These are phyloP conservation scores for Vaccinium vitisidaea DNA, from an alignment of 148 eudicot genomes.

Conservation along the genomic window DNA sequence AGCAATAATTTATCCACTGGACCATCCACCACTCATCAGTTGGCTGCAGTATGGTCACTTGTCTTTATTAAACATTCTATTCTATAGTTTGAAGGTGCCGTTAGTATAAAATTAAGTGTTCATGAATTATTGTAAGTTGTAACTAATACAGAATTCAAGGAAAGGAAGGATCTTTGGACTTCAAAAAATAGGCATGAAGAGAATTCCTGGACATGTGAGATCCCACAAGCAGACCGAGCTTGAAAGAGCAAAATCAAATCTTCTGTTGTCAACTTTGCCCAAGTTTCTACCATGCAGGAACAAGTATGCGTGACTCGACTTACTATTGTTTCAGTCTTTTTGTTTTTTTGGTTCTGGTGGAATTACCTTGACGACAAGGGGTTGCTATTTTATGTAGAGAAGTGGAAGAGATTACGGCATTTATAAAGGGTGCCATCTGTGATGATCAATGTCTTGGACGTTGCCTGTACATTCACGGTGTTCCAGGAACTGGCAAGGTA, in stretches of 20 bases:
- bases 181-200: conserved; percentile 83
- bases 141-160: conserved; percentile 59
- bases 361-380: neutral
- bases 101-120: conserved; percentile 16
- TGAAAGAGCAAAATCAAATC: conserved; percentile 86
- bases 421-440: conserved; percentile 83
- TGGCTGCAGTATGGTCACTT: conserved; percentile 72
- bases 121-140: neutral
- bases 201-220: conserved; percentile 81
- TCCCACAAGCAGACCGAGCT: conserved; percentile 88
- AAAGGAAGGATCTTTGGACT: conserved; percentile 81
- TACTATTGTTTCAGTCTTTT: neutral
- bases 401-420: conserved; percentile 82
- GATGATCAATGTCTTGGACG: conserved; percentile 96
- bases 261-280: conserved; percentile 84
- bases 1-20: conserved; percentile 36
- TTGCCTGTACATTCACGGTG: conserved; percentile 97
- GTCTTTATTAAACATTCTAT: neutral
- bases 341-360: neutral
- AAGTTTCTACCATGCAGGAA: conserved; percentile 90
- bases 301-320: conserved; percentile 50
- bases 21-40: conserved; percentile 43
- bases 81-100: conserved; percentile 14
- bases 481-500: conserved; percentile 99
- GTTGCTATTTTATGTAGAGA: conserved; percentile 54